phyloP scores from a whole-genome alignment of 164 flowering plant genomes.

The Aristolochia contorta region DNA sequence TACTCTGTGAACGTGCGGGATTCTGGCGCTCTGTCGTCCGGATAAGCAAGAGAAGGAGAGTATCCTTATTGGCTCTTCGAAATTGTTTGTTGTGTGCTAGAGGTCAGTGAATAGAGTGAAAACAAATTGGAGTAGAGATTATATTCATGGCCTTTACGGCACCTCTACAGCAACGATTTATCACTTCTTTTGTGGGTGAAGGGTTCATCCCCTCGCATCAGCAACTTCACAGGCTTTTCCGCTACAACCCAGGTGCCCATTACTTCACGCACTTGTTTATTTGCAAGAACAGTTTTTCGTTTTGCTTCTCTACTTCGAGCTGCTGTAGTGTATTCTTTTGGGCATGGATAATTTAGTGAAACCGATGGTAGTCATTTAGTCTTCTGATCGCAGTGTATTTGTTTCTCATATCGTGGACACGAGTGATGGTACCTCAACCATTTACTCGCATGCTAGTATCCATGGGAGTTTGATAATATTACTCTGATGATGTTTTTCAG shows the following conservation, averaged over 20 bases:
- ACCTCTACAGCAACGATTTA: not conserved
- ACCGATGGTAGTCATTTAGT: not conserved
- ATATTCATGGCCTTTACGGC: not conserved
- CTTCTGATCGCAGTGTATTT: not conserved
- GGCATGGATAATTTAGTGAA: not conserved
- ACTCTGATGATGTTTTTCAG: no score
- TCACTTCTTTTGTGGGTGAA: not conserved
- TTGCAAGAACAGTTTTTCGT: not conserved
- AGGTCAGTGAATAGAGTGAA: no score
- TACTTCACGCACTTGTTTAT: no score
- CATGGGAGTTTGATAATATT: no score
- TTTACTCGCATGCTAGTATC: no score
- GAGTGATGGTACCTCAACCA: not conserved
- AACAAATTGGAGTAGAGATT: no score
- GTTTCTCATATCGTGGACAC: not conserved
- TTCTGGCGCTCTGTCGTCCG: no score
- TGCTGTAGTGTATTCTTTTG: not conserved
- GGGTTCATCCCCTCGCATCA: not conserved
- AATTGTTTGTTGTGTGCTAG: no score
- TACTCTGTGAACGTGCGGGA: not conserved
- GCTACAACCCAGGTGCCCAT: conserved; percentile 1
- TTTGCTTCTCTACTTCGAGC: not conserved
- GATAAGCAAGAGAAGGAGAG: no score
- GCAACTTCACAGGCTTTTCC: conserved; percentile 2
- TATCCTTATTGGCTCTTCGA: no score